Evolutionary conservation across 306 rosid genomes (phyloP), one percentile per base, ranked within the genome.

Genomic region (Oemleria cerasiformis): DNA sequence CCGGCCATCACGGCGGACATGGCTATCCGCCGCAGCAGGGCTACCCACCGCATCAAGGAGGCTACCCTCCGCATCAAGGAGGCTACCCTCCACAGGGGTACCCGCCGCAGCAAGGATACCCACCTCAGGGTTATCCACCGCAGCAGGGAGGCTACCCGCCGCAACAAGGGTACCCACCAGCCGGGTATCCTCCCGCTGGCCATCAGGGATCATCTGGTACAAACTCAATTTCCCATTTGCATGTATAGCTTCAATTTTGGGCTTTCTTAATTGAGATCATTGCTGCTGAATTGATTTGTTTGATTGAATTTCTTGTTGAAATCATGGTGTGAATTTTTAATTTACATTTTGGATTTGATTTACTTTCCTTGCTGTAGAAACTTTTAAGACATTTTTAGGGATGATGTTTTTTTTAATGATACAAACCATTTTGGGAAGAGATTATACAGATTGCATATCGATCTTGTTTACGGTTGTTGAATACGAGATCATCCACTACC

Each of bases 141-240:
- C 75, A 65, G 3, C 36, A 30, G 17, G 79, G 62, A 43, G 82
- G 79, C 1, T 81, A 81, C 15, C 82, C 85, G 2, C 77, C 73
- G 1, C 64, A 61, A 12, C 68, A 61, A 5, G 67, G 74, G 30
- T 57, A 54, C 8, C 74, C 75, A 8, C 74, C 64, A 8, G 51
- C 78, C 21, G 92, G 92, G 23, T 83, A 89, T 17, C 92, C 96
- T 0, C 88, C 85, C 0, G 67, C 84, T 0, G 88, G 83, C 7
- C 84, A 87, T 79, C 87, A 88, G 13, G 81, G 77, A 19, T 72
- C 73, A 4, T 73, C 81, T 6, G 75, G 75, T 71, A 45, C 3
- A 30, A 30, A 30, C 36, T 2, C 36, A 30, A 30, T 30, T 2
- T 30, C 36, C 36, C 36, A 30, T 2, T 30, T 30, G 3, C 36